Base-by-base conservation (phyloP, 345 rosid species). In the Hypericum perforatum region DNA sequence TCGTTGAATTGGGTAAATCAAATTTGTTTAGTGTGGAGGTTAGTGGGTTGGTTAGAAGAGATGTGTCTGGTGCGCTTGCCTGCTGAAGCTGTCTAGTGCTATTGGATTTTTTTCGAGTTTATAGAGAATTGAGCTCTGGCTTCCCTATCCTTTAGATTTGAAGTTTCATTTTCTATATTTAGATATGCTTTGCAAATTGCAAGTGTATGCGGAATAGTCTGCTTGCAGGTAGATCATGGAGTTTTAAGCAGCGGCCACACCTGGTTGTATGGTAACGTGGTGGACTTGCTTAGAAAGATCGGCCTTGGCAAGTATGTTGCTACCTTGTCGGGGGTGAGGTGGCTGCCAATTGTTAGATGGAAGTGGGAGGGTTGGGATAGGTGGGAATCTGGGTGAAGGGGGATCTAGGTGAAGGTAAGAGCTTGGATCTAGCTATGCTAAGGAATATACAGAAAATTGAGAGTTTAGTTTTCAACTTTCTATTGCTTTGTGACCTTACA, bases 351-450 rank as follows among this genome's bases (percentile, higher is more conserved):
- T 47, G 41, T 43, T 68, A 56, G 48, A 41, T 65, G 52, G 54
- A 45, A 53, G 48, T 56, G 66, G 70, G 29, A 62, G 61, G 68
- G 71, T 57, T 63, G 61, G 68, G 67, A 57, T 76, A 74, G 79
- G 46, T 57, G 57, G 73, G 63, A 22, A 22, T 22, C 32, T 22
- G 32, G 32, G 32, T 22, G 32, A 22, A 22, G 32, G 32, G 32
- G 32, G 32, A 59, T 64, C 14, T 63, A 62, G 76, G 71, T 49
- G 37, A 67, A 76, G 81, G 77, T 66, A 64, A 69, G 66, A 22
- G 32, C 32, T 22, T 22, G 59, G 59, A 37, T 46, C 52, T 62
- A 6, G 32, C 42, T 0, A 16, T 61, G 54, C 47, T 16, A 48
- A 43, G 3, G 11, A 41, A 10, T 51, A 29, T 22, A 52, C 39